These are phyloP conservation scores for Astragalus membranaceus DNA, from an alignment of 306 rosid species.

Conservation along the genomic window DNA sequence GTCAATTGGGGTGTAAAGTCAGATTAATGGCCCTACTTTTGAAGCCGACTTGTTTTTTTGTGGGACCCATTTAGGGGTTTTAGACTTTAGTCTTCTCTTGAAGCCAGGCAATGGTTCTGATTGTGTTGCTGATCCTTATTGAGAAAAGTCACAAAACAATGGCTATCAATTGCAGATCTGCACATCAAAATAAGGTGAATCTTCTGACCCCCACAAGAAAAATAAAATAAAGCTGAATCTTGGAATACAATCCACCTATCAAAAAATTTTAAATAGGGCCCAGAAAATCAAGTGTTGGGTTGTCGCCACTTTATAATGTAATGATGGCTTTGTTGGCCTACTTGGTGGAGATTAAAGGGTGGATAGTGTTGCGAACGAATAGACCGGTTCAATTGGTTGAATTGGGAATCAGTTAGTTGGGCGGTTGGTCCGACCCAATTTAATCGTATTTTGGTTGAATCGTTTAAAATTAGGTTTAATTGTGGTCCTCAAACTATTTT, in stretches of 20 bases:
- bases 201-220: not conserved
- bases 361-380: not conserved
- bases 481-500: no score
- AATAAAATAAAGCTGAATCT: not conserved
- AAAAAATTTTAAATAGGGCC: slow-evolving; percentile 20
- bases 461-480: no score
- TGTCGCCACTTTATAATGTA: slow-evolving; percentile 21
- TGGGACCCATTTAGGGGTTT: slow-evolving; percentile 15
- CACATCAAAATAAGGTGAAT: slow-evolving; percentile 9
- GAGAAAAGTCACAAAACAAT: slow-evolving; percentile 12
- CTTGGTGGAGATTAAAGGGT: slow-evolving; percentile 40
- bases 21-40: not conserved
- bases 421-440: no score
- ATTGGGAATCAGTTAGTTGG: no score
- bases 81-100: slow-evolving; percentile 8
- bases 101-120: not conserved
- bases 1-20: slow-evolving; percentile 7
- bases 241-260: slow-evolving; percentile 21
- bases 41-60: not conserved
- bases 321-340: slow-evolving; percentile 44
- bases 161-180: slow-evolving; percentile 7
- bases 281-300: not conserved
- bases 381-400: no score
- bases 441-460: no score
- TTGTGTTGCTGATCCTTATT: slow-evolving; percentile 5